A percentile compares a stretch with the other conserved stretches of the same genome.
phyloP scores from a whole-genome alignment of 2,329 filamentous ascomycete genomes.

The Arthrobotrys sphaeroides region DNA sequence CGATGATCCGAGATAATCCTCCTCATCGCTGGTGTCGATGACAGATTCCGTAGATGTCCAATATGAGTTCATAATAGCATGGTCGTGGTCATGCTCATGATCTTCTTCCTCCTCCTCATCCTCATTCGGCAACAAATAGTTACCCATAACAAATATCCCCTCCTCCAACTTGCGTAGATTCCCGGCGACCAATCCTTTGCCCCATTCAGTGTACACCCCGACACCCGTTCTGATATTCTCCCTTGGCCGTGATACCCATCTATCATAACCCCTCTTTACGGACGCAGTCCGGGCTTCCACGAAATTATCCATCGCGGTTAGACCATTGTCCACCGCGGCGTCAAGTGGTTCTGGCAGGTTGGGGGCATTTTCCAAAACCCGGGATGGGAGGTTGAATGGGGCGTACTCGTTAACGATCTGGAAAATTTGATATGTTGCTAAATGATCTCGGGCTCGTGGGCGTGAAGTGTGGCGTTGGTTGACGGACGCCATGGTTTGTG shows the following conservation, averaged over 20 bases:
- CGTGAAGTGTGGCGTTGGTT: slow-evolving; percentile 23
- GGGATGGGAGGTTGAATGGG: slow-evolving; percentile 40
- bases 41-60: slow-evolving; percentile 49
- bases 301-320: slow-evolving; percentile 42
- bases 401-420: slow-evolving; percentile 38
- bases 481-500: slow-evolving; percentile 17
- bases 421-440: slow-evolving; percentile 42
- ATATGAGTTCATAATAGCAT: slow-evolving; percentile 45
- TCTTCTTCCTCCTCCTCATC: slow-evolving; percentile 45
- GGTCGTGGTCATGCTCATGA: slow-evolving; percentile 24
- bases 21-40: slow-evolving; percentile 45
- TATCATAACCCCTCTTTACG: slow-evolving; percentile 39
- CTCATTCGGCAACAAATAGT: slow-evolving; percentile 37
- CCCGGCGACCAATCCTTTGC: slow-evolving; percentile 34
- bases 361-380: slow-evolving; percentile 31
- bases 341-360: slow-evolving; percentile 43
- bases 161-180: slow-evolving; percentile 36
- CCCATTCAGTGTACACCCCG: slow-evolving; percentile 46
- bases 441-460: slow-evolving; percentile 35
- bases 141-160: slow-evolving; percentile 39
- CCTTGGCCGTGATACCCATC: slow-evolving; percentile 33
- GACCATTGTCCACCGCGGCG: slow-evolving; percentile 25
- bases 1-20: slow-evolving; percentile 32
- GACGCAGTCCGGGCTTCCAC: slow-evolving; percentile 23
- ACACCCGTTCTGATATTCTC: slow-evolving; percentile 48